These are phyloP conservation scores for Eucommia ulmoides DNA, from an alignment of 257 asterid genomes.

Conservation along the genomic window DNA sequence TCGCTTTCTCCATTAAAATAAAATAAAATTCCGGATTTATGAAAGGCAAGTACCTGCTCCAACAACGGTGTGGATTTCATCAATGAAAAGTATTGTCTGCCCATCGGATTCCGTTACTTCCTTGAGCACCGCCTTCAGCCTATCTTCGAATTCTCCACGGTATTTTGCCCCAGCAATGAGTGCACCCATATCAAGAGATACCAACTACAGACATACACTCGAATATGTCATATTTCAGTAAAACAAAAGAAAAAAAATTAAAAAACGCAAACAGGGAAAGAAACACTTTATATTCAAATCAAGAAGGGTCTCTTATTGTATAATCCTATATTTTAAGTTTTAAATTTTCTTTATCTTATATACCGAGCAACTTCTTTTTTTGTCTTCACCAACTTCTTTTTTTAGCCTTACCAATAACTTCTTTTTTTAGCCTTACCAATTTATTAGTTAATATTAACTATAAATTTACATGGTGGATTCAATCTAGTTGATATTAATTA, in stretches of 20 bases:
- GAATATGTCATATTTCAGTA: background rate
- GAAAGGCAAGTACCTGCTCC: slow-evolving; percentile 64
- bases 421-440: too few species aligned
- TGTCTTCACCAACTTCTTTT: too few species aligned
- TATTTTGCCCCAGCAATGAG: slow-evolving; percentile 95
- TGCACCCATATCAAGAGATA: slow-evolving; percentile 97
- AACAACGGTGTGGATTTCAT: slow-evolving; percentile 95
- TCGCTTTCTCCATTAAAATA: background rate
- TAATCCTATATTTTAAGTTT: slow-evolving; percentile 4
- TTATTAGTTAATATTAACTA: too few species aligned
- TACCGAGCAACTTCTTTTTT: too few species aligned
- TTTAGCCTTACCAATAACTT: too few species aligned
- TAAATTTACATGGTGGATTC: too few species aligned
- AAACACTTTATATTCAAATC: background rate
- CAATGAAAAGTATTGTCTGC: slow-evolving; percentile 78
- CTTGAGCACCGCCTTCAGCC: slow-evolving; percentile 89
- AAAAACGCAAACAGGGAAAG: background rate
- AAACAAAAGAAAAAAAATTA: background rate
- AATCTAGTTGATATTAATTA: too few species aligned
- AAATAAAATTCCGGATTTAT: background rate
- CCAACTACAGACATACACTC: slow-evolving; percentile 43
- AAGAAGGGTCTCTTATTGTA: background rate
- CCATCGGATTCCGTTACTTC: slow-evolving; percentile 96
- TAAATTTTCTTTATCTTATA: too few species aligned
- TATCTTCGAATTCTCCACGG: slow-evolving; percentile 97